Percentiles rank a stretch among this genome's conserved stretches.
These are phyloP conservation scores for Erodium chrysanthum DNA, from an alignment of 441 rosid species.

Conservation along the genomic window DNA sequence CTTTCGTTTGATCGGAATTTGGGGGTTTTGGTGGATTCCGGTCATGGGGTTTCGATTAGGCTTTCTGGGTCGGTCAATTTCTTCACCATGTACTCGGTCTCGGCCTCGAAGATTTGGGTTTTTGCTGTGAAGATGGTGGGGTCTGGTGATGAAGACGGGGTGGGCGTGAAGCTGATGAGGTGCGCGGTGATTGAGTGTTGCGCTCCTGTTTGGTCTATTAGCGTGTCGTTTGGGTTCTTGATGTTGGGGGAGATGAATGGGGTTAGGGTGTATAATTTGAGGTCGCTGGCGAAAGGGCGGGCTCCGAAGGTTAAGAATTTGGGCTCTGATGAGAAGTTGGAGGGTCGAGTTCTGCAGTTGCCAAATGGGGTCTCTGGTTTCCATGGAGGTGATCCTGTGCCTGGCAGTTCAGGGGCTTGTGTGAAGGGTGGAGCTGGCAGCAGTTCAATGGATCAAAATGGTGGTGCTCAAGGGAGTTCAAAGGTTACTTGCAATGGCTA, in stretches of 20 bases:
- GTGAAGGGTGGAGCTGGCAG: no score
- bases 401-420: not conserved
- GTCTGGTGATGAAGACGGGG: slow-evolving; percentile 16
- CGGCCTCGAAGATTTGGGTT: slow-evolving; percentile 42
- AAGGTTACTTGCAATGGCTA: slow-evolving; percentile 28
- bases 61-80: slow-evolving; percentile 52
- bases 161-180: slow-evolving; percentile 47
- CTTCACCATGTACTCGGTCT: slow-evolving; percentile 46
- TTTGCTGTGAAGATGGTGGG: slow-evolving; percentile 40
- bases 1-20: slow-evolving; percentile 35
- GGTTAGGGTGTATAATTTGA: slow-evolving; percentile 47
- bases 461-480: slow-evolving; percentile 15
- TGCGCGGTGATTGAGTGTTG: slow-evolving; percentile 57
- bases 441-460: no score
- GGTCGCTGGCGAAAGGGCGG: slow-evolving; percentile 41
- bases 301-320: slow-evolving; percentile 32
- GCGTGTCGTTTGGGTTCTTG: slow-evolving; percentile 43
- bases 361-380: slow-evolving; percentile 35
- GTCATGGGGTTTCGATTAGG: slow-evolving; percentile 45
- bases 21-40: slow-evolving; percentile 46
- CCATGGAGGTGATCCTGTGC: not conserved
- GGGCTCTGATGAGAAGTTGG: slow-evolving; percentile 19
- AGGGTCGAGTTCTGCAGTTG: slow-evolving; percentile 24
- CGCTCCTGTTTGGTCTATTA: slow-evolving; percentile 48
- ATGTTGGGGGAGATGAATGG: slow-evolving; percentile 61